Evolutionary conservation across 169 alveolate genomes (phyloP).

Genomic region (Hepatocystis sp.): DNA sequence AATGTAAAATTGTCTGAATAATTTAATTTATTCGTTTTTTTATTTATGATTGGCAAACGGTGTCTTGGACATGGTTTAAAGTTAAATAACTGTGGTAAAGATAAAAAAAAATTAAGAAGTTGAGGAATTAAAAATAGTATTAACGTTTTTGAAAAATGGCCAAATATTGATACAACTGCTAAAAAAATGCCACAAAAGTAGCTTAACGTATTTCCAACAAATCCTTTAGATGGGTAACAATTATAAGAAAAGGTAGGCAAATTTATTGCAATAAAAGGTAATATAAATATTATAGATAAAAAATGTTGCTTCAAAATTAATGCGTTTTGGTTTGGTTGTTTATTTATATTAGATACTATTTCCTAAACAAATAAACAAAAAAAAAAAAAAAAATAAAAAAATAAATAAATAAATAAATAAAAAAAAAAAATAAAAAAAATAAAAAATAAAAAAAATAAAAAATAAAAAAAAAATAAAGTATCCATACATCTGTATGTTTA

Average conservation of each 20-base stretch:
- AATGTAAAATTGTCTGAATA: slow-evolving; percentile 90
- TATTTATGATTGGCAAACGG: slow-evolving; percentile 90
- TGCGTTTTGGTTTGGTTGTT: slow-evolving; percentile 12
- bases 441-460: too few relatives aligned
- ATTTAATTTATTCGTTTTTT: slow-evolving; percentile 86
- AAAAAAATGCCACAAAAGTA: slow-evolving; percentile 95
- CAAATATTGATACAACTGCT: slow-evolving; percentile 94
- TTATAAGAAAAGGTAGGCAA: slow-evolving; percentile 89
- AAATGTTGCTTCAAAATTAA: slow-evolving; percentile 85
- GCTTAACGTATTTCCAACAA: slow-evolving; percentile 95
- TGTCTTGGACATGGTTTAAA: slow-evolving; percentile 93
- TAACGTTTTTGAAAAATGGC: slow-evolving; percentile 94
- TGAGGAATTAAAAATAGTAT: slow-evolving; percentile 93
- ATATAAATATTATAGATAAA: slow-evolving; percentile 85
- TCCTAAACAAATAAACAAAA: slow-evolving; percentile 12
- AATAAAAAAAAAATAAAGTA: too few relatives aligned
- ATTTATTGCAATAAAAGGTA: slow-evolving; percentile 91
- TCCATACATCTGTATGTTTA: too few relatives aligned
- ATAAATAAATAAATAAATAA: not conserved
- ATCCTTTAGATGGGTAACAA: slow-evolving; percentile 93
- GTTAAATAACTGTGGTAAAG: slow-evolving; percentile 92
- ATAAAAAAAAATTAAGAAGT: slow-evolving; percentile 90
- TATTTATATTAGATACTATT: slow-evolving; percentile 71
- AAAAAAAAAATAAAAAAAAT: too few relatives aligned
- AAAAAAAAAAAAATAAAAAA: not conserved